phyloP scores from a whole-genome alignment of 2,329 filamentous ascomycete species.

The Teratosphaeria zuluensis region DNA sequence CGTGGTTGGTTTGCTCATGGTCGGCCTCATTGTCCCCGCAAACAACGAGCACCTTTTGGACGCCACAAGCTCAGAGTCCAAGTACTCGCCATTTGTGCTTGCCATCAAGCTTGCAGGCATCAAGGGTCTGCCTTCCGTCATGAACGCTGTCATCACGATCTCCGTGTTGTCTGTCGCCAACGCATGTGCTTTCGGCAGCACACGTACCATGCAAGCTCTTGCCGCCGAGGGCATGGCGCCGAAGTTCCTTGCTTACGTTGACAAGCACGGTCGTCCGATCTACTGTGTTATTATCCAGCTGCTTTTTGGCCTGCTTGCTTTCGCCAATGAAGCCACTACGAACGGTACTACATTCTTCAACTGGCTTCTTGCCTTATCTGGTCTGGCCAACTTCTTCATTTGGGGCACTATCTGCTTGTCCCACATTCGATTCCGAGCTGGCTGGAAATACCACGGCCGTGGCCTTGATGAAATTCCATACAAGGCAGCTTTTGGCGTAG shows the following conservation, averaged over 20 bases:
- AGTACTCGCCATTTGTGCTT: conserved; percentile 54
- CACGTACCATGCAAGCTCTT: conserved; percentile 78
- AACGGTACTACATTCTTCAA: conserved; percentile 57
- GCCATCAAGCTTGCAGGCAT: conserved; percentile 39
- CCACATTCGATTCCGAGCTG: conserved; percentile 61
- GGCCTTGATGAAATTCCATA: conserved; percentile 57
- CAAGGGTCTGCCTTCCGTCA: conserved; percentile 34
- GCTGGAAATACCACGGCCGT: conserved; percentile 62
- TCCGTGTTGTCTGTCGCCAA: conserved; percentile 47
- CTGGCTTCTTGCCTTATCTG: conserved; percentile 71
- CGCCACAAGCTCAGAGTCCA: conserved; percentile 26
- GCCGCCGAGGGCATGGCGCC: conserved; percentile 57
- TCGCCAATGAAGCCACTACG: conserved; percentile 57
- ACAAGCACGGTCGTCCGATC: conserved; percentile 75
- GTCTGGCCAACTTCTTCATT: conserved; percentile 62
- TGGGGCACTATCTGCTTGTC: conserved; percentile 62
- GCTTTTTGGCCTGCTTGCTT: conserved; percentile 62
- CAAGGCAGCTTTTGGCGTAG: conserved; percentile 44
- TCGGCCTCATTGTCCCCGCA: conserved; percentile 25
- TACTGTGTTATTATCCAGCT: conserved; percentile 52
- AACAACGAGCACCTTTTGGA: conserved; percentile 41
- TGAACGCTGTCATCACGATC: conserved; percentile 41
- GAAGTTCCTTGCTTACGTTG: conserved; percentile 51
- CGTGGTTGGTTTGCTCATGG: conserved; percentile 23
- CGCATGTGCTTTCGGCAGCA: conserved; percentile 50